These are phyloP conservation scores for Adansonia gregorii DNA, from an alignment of 441 rosid species.

Conservation along the genomic window DNA sequence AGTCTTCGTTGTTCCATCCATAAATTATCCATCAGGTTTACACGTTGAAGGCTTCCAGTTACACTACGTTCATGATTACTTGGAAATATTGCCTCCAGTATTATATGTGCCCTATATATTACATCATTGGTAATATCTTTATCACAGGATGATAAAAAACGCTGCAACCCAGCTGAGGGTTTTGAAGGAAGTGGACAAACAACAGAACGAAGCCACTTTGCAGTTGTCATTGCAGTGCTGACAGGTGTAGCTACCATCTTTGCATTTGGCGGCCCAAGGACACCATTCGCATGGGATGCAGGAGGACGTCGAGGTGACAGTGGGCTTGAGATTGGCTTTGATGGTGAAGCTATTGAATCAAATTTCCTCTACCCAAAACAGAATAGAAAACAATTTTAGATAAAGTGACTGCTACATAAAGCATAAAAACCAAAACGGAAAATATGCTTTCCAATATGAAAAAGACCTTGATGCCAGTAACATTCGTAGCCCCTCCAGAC, in stretches of 20 bases:
- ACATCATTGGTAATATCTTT: constrained; percentile 81
- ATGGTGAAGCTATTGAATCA: constrained; percentile 77
- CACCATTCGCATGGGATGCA: constrained; percentile 59
- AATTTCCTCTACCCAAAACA: constrained; percentile 61
- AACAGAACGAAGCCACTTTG: constrained; percentile 90
- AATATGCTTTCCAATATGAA: constrained; percentile 27
- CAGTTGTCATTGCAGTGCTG: constrained; percentile 94
- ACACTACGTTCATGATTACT: constrained; percentile 69
- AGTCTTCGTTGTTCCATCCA: constrained; percentile 94
- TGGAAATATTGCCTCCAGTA: constrained; percentile 91
- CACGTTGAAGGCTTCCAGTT: constrained; percentile 66
- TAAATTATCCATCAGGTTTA: constrained; percentile 83
- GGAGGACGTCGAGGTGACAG: constrained; percentile 85
- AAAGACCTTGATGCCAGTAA: constrained; percentile 65
- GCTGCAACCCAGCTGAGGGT: constrained; percentile 76
- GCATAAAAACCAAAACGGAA: not conserved
- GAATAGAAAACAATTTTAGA: not conserved
- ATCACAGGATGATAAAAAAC: constrained; percentile 78
- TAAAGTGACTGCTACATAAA: not conserved
- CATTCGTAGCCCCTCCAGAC: constrained; percentile 67
- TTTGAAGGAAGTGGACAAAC: constrained; percentile 78
- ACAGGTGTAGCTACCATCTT: constrained; percentile 84
- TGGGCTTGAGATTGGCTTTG: constrained; percentile 72
- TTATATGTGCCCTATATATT: constrained; percentile 79
- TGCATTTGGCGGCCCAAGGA: constrained; percentile 43